A percentile compares a stretch with the other conserved stretches of the same genome.
Evolutionary conservation across 768 basidiomycete species (phyloP).

Genomic region (Udeniomyces megalosporus): DNA sequence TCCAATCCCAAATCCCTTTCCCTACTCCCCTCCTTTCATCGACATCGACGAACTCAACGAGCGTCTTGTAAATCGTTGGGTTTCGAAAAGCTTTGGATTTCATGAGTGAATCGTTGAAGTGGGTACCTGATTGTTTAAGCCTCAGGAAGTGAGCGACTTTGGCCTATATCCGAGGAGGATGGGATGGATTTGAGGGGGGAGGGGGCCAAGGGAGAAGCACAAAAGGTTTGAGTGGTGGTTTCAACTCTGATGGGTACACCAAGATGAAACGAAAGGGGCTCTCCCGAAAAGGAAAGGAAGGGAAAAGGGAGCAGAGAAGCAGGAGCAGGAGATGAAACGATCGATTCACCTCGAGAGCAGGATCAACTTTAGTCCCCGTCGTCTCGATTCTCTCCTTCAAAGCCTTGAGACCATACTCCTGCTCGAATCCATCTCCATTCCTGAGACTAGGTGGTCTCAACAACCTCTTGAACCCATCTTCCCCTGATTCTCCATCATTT

Average conservation of each 20-base stretch:
- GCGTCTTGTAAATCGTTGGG: conserved; percentile 84
- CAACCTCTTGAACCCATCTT: background rate
- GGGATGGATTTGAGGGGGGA: background rate
- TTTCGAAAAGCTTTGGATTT: conserved; percentile 84
- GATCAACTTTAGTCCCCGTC: background rate
- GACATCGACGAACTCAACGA: conserved; percentile 86
- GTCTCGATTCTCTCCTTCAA: background rate
- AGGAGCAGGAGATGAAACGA: too few relatives aligned
- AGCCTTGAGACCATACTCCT: conserved; percentile 10
- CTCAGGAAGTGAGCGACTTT: conserved; percentile 4
- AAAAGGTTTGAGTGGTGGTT: background rate
- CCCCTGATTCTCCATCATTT: background rate
- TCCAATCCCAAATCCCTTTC: conserved; percentile 53
- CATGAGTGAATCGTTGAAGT: conserved; percentile 94
- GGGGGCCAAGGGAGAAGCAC: too few relatives aligned
- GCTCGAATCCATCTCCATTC: conserved; percentile 9
- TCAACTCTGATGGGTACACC: background rate
- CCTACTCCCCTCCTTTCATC: conserved; percentile 74
- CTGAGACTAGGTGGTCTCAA: background rate
- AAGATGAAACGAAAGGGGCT: background rate
- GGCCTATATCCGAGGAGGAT: background rate
- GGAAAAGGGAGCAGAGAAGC: background rate
- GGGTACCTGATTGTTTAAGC: conserved; percentile 26
- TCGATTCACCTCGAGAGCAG: background rate
- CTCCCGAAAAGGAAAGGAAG: background rate